Evolutionary conservation across 2,329 filamentous ascomycete genomes (phyloP).

Genomic region (Bipolaris victoriae): DNA sequence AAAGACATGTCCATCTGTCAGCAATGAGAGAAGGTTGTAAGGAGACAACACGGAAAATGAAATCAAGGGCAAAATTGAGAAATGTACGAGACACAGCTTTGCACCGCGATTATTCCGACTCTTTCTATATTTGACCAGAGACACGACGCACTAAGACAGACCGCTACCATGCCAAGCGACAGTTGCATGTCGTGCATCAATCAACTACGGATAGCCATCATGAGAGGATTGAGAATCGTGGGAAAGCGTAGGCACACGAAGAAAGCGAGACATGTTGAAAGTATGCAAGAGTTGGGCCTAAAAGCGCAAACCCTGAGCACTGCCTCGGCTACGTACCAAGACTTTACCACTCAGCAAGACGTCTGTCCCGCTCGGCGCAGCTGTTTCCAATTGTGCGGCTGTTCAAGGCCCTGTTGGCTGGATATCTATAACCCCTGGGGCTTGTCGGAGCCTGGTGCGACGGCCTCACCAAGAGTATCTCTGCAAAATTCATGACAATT

Average conservation of each 20-base stretch:
- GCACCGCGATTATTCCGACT: constrained; percentile 10
- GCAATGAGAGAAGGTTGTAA: constrained; percentile 4
- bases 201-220: constrained; percentile 13
- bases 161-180: constrained; percentile 19
- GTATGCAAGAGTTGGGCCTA: constrained; percentile 19
- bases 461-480: constrained; percentile 8
- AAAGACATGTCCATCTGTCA: not conserved
- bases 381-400: constrained; percentile 17
- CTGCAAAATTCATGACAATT: constrained; percentile 8
- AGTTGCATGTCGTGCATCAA: constrained; percentile 15
- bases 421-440: constrained; percentile 10
- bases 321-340: constrained; percentile 32
- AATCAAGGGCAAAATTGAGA: not conserved
- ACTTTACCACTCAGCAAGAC: constrained; percentile 22
- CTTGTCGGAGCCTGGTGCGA: constrained; percentile 12
- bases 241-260: constrained; percentile 12
- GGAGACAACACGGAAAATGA: constrained; percentile 3
- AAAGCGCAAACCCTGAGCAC: constrained; percentile 14
- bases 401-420: constrained; percentile 16
- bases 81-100: constrained; percentile 10
- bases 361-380: constrained; percentile 23
- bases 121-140: constrained; percentile 17
- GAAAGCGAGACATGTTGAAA: constrained; percentile 13
- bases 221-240: constrained; percentile 11
- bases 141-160: constrained; percentile 16